phyloP scores from a whole-genome alignment of 176 grass and related monocot species.

The Lolium perenne region DNA sequence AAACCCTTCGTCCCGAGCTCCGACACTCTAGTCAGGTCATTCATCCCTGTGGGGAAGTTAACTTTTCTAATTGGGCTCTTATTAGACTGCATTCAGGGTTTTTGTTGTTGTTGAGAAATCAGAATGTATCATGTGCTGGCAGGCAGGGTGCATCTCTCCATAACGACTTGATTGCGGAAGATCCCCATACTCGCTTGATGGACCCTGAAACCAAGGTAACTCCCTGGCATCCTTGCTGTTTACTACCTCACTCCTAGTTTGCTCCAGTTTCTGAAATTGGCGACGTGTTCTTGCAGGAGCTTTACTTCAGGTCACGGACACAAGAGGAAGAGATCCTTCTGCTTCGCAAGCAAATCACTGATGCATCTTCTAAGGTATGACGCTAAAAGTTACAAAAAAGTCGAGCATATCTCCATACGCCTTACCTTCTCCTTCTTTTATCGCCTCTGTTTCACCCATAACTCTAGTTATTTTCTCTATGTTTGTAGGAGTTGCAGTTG shows the following conservation, averaged over 20 bases:
- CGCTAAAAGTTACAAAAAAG: not conserved
- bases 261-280: constrained; percentile 10
- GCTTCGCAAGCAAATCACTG: constrained; percentile 80
- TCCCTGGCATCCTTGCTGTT: not conserved
- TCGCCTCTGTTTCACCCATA: constrained; percentile 31
- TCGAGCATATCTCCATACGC: not conserved
- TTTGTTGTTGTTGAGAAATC: constrained; percentile 34
- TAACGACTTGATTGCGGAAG: constrained; percentile 46
- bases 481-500: constrained; percentile 72
- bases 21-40: constrained; percentile 73
- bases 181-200: constrained; percentile 45
- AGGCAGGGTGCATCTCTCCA: constrained; percentile 56
- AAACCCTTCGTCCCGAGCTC: constrained; percentile 43
- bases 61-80: constrained; percentile 18
- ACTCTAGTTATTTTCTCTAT: constrained; percentile 29
- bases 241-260: constrained; percentile 25
- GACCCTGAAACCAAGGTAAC: constrained; percentile 79
- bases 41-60: constrained; percentile 33
- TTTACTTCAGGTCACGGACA: constrained; percentile 71
- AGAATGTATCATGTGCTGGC: constrained; percentile 33
- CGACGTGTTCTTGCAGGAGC: constrained; percentile 56
- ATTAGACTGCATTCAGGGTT: constrained; percentile 15
- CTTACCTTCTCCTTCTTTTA: not conserved
- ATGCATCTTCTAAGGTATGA: constrained; percentile 77
- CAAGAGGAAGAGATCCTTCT: constrained; percentile 84